phyloP scores from a whole-genome alignment of 2,329 filamentous ascomycete species.

The Monosporascus sp. region DNA sequence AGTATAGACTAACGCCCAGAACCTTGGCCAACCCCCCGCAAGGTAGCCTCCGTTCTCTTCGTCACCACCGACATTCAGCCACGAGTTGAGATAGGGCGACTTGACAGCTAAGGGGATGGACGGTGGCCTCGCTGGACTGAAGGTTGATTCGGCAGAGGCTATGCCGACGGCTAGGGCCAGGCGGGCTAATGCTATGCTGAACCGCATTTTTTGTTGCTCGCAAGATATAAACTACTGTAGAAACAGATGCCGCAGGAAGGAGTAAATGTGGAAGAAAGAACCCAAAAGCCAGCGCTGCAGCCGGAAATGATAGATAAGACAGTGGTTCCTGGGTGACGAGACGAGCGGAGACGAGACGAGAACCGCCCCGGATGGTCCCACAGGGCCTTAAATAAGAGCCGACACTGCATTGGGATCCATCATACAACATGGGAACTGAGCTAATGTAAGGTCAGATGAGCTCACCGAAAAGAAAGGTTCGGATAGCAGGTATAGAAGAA shows the following conservation, averaged over 20 bases:
- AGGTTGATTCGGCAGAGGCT: constrained; percentile 42
- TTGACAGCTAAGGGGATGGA: constrained; percentile 68
- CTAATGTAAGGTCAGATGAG: neutral
- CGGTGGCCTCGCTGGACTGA: constrained; percentile 59
- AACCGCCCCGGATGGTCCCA: neutral
- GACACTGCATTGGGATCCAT: neutral
- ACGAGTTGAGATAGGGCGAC: constrained; percentile 69
- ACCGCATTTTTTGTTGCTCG: constrained; percentile 15
- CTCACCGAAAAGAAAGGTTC: neutral
- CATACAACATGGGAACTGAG: no score
- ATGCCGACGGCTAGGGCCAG: constrained; percentile 22
- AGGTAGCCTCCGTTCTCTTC: constrained; percentile 61
- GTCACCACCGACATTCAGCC: constrained; percentile 57
- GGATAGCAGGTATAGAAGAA: neutral
- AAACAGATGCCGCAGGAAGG: neutral
- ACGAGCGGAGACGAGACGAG: neutral
- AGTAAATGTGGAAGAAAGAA: neutral
- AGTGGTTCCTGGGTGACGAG: neutral
- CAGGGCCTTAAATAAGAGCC: neutral
- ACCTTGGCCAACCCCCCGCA: constrained; percentile 62
- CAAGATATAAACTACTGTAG: no score
- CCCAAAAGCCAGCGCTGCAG: neutral
- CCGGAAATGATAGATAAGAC: neutral
- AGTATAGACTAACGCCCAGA: constrained; percentile 55
- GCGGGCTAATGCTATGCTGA: constrained; percentile 19